Evolutionary conservation across 2,329 filamentous ascomycete genomes (phyloP), one percentile per base, ranked within the genome.

Genomic region (Emmonsiellopsis sp.): DNA sequence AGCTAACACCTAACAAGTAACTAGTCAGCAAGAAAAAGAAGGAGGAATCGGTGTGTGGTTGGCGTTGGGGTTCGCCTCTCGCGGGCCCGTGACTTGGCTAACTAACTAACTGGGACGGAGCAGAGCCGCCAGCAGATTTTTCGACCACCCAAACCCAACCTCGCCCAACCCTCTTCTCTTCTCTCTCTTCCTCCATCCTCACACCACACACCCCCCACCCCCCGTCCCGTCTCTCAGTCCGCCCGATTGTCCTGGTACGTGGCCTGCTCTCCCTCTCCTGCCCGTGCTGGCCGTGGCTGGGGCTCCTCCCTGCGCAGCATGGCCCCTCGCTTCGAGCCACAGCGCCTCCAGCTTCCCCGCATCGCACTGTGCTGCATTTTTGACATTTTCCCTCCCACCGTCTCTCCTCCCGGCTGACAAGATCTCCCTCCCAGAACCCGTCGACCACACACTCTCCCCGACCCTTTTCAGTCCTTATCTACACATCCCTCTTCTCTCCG

Each of bases 311-410:
- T 42, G 27, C 46, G 21, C 21, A 27, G 3, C 3, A 27, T 37
- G 33, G 46, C 46, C 46, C 40, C 51, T 44, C 37, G 34, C 47
- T 54, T 50, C 40, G 27, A 46, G 33, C 44, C 46, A 39, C 46
- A 33, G 14, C 46, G 9, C 36, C 36, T 31, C n/a, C 32, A 42
- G 37, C 37, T 49, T 39, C 53, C 53, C 53, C 53, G 48, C 53
- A 54, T 51, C 43, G 42, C 46, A 55, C 44, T 57, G 51, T 56
- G 8, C 42, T 8, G 40, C 17, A 44, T 36, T 52, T 44, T 51
- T 44, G 27, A 21, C 14, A 51, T 49, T 49, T 39, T 36, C 33
- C 21, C 21, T 27, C 21, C 21, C 42, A 27, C 52, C 46, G 40
- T 42, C 39, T 52, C 42, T 21, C 21, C 11, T 33, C 42, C 42